A percentile compares a stretch with the other conserved stretches of the same genome.
Conservation (phyloP, 2,329 filamentous ascomycete species). For the Huntiella decipiens region DNA sequence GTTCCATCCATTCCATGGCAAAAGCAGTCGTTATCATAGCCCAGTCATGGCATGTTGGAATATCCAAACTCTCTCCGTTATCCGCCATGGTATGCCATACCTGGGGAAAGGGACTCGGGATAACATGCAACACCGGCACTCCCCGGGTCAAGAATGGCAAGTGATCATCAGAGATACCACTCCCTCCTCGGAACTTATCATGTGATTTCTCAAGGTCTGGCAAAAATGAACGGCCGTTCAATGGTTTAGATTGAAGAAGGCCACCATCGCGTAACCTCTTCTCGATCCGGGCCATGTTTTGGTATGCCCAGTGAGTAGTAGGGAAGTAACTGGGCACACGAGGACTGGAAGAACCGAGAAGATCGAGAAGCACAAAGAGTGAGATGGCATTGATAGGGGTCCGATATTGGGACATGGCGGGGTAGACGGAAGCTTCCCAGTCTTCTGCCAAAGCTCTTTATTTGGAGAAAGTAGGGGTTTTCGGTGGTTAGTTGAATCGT, state of each 20-base stretch:
- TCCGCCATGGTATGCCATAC: constrained; percentile 82
- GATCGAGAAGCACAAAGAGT: constrained; percentile 78
- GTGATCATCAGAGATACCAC: constrained; percentile 63
- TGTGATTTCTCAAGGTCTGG: constrained; percentile 37
- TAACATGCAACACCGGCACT: constrained; percentile 76
- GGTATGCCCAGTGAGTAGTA: constrained; percentile 86
- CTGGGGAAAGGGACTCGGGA: constrained; percentile 60
- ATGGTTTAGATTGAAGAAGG: constrained; percentile 41
- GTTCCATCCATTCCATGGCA: constrained; percentile 77
- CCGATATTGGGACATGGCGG: constrained; percentile 53
- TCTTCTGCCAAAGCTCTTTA: constrained; percentile 50
- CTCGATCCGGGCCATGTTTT: constrained; percentile 55
- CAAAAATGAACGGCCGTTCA: constrained; percentile 34
- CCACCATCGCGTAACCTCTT: constrained; percentile 47
- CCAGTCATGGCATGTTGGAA: constrained; percentile 72
- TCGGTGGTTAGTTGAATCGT: background rate
- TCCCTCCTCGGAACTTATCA: constrained; percentile 29
- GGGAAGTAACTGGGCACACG: constrained; percentile 69
- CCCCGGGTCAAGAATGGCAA: constrained; percentile 74
- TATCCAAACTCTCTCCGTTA: constrained; percentile 67
- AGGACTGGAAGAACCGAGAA: constrained; percentile 55
- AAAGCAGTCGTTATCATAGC: constrained; percentile 67
- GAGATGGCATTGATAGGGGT: constrained; percentile 62
- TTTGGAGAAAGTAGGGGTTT: background rate
- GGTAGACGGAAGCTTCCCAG: constrained; percentile 57